Evolutionary conservation across 176 grass and related monocot species (phyloP), one percentile per base, ranked within the genome.

Genomic region (maize (Zea mays)): DNA sequence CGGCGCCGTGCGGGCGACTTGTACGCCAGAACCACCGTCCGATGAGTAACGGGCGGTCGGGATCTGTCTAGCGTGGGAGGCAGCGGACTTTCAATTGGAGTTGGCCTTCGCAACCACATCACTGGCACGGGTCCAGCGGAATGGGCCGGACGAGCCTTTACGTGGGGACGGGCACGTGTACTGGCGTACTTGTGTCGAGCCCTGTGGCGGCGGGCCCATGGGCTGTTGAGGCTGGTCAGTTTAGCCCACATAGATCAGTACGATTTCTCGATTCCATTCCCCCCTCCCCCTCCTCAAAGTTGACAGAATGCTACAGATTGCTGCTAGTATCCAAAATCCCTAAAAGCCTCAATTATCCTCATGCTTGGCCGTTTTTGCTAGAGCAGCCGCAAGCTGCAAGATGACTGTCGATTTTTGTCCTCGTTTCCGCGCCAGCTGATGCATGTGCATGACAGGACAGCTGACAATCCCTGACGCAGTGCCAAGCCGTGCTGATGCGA

Each of bases 21-120:
- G 52, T 14, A 7, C 67, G 38, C 67, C 8, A 14, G 33, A 14
- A 1, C 1, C 7, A 0, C 60, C 77, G 70, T 81, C 15, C 3
- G 71, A 80, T 68, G 5, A 0, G 2, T 0, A 40, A 59, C 52
- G 52, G 54, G 34, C 54, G 77, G 6, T n/a, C 34, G 3, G 14
- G 70, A 80, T 81, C 19, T 0, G 15, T 36, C 43, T 2, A 0
- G 5, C 3, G 2, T 2, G 3, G 2, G 6, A 37, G 36, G 45
- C 14, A n/a, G 6, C 12, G 34, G 74, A 68, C 42, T 74, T 54
- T 2, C 36, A 69, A 44, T 88, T 55, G 75, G 69, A 88, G 17
- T 88, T 83, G 20, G 45, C 86, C 60, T 67, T 75, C 59, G 12
- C 61, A 34, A 52, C 5, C 42, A 7, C 17, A n/a, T 10, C 54